Conservation (phyloP, 2,329 filamentous ascomycete species). For the Fusarium paranaense region DNA sequence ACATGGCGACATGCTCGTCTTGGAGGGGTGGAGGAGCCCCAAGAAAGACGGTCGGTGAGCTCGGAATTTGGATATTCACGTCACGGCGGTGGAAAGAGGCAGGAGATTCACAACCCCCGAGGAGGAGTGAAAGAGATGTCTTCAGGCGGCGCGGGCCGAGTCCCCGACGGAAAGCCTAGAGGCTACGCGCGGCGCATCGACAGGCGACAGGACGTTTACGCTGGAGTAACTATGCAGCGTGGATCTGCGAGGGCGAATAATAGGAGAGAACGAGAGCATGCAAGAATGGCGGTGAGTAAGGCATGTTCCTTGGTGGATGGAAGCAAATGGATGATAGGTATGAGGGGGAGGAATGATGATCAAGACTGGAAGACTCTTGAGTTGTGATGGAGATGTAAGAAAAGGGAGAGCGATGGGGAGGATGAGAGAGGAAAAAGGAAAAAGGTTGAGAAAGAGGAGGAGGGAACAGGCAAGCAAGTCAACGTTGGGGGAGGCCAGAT, state of each 20-base stretch:
- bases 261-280: not conserved
- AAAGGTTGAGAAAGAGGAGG: not conserved
- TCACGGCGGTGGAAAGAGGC: conserved; percentile 55
- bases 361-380: conserved; percentile 4
- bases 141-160: conserved; percentile 62
- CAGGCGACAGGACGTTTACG: conserved; percentile 58
- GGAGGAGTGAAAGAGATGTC: conserved; percentile 64
- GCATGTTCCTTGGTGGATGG: not conserved
- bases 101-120: conserved; percentile 66
- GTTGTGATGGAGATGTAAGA: not conserved
- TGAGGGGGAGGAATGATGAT: not conserved
- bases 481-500: not conserved
- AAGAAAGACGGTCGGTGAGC: conserved; percentile 57
- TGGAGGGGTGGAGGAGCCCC: conserved; percentile 56
- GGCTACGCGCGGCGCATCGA: conserved; percentile 59
- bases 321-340: not conserved
- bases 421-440: not conserved
- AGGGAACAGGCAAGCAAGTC: not conserved
- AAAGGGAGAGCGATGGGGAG: not conserved
- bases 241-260: conserved; percentile 24
- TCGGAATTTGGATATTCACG: conserved; percentile 62
- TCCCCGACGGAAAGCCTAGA: conserved; percentile 63
- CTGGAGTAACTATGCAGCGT: conserved; percentile 40
- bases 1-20: conserved; percentile 64
- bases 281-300: conserved; percentile 24